Evolutionary conservation across 2,329 filamentous ascomycete species (phyloP), one percentile per base, ranked within the genome.

Genomic region (Lachnellula subtilissima): DNA sequence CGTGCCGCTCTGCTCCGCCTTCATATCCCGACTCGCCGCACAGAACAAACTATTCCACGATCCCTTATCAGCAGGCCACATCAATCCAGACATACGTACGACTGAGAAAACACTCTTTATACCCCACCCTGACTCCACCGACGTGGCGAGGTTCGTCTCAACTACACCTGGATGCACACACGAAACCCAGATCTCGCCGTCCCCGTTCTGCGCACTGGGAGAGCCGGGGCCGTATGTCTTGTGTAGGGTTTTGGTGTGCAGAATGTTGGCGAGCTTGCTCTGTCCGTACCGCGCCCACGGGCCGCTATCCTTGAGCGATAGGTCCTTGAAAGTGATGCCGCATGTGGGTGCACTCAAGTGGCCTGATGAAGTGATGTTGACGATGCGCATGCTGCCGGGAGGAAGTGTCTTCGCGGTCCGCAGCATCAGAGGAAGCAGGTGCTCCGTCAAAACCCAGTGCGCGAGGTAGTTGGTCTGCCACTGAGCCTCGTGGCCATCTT

Each of bases 181-280:
- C 11, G 69, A 63, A 17, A 62, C 57, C 69, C 71, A 73, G 54
- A 76, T 72, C 57, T 74, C 70, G 35, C 71, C 71, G 45, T 68
- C 60, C 1, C 64, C 66, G n/a, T 56, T 58, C 23, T 43, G 54
- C n/a, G 66, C 62, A 17, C 60, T 59, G n/a, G 54, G 46, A 8
- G 60, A 66, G 0, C 71, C 70, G 15, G 60, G 66, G 0, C 72
- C 71, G 56, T 74, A 71, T 12, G 22, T 54, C 52, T 64, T 65
- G 50, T 72, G 60, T 42, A 76, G 59, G 12, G 65, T 68, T 55
- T 65, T 70, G n/a, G 71, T 61, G 61, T 76, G 73, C 39, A 77
- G 67, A 23, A 77, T 67, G 53, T 76, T 77, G 50, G 71, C 74
- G 5, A 76, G 72, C 64, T 78, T 78, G 63, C 68, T 71, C 64